Evolutionary conservation across 2,329 filamentous ascomycete species (phyloP), one percentile per base, ranked within the genome.

Genomic region (Pseudogymnoascus sp.): DNA sequence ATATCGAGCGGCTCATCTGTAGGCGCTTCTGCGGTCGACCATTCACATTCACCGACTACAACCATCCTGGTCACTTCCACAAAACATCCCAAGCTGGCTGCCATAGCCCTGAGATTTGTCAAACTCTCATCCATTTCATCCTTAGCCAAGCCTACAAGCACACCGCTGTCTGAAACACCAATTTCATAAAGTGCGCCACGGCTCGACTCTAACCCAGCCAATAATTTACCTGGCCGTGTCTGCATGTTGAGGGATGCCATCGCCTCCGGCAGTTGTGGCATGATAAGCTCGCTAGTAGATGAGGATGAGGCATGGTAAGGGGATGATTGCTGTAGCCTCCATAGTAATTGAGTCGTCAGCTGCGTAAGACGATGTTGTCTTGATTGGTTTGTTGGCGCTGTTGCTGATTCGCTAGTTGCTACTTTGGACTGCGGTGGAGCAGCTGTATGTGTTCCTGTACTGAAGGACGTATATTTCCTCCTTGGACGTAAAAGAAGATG

Each of bases 101-200:
- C 93, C 93, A 99, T 99, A 60, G 90, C 86, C 65, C 87, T 85
- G 38, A 99, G 77, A 63, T 93, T 97, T 43, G 83, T 83, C 65
- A 97, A 80, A 72, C 92, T 97, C 75, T 97, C 93, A 65, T 93
- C 85, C 81, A 99, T 85, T 75, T 99, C 95, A 71, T 97, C 92
- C 67, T 90, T 86, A 1, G 91, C 90, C 55, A 99, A 79, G 0
- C 95, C 95, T 43, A 96, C 85, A 63, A 99, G 86, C 0, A 89
- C 91, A 6, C 95, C 95, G 76, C 97, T 92, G 73, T 99, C 95
- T 28, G 93, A 89, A 8, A 99, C 92, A 0, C 95, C 95, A 73
- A 99, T 96, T 74, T 99, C 93, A 69, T 99, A 99, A 59, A 97
- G 76, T 0, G 95, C 95, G 4, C 95, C 95, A 67, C 91, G 88